Conservation (phyloP, 2,329 filamentous ascomycete genomes). For the Aureobasidium pullulans region DNA sequence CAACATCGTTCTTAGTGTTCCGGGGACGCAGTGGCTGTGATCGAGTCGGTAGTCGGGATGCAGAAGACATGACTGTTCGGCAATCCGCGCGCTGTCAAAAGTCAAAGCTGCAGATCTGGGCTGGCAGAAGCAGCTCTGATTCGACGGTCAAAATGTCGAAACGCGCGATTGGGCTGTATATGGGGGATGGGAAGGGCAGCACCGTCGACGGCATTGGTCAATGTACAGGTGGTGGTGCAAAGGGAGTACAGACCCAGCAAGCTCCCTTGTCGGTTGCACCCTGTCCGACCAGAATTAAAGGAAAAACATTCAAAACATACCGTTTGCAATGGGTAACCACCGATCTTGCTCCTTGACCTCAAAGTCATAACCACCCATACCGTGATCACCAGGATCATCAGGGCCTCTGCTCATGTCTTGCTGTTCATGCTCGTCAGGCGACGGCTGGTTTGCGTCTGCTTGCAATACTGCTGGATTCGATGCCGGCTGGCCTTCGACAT, state of each 20-base stretch:
- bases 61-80: constrained; percentile 38
- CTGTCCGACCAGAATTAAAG: neutral
- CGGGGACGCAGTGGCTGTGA: constrained; percentile 20
- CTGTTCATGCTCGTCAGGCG: constrained; percentile 69
- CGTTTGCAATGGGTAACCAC: constrained; percentile 99
- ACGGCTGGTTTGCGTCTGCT: constrained; percentile 14
- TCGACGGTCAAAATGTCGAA: constrained; percentile 38
- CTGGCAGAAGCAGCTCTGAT: constrained; percentile 33
- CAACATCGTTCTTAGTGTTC: constrained; percentile 26
- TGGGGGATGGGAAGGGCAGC: constrained; percentile 23
- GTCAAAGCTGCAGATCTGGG: constrained; percentile 28
- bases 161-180: constrained; percentile 40
- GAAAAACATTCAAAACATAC: constrained; percentile 55
- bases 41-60: constrained; percentile 27
- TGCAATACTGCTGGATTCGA: constrained; percentile 9
- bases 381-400: constrained; percentile 37
- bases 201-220: constrained; percentile 24
- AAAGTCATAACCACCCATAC: constrained; percentile 77
- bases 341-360: constrained; percentile 99
- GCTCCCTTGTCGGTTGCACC: neutral
- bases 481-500: constrained; percentile 64
- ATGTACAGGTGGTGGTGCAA: constrained; percentile 24
- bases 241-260: constrained; percentile 22
- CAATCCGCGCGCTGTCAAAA: constrained; percentile 24
- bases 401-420: constrained; percentile 33